A percentile compares a stretch with the other conserved stretches of the same genome.
Evolutionary conservation across 2,329 filamentous ascomycete genomes (phyloP).

Genomic region (Penicillium sclerotigenum): DNA sequence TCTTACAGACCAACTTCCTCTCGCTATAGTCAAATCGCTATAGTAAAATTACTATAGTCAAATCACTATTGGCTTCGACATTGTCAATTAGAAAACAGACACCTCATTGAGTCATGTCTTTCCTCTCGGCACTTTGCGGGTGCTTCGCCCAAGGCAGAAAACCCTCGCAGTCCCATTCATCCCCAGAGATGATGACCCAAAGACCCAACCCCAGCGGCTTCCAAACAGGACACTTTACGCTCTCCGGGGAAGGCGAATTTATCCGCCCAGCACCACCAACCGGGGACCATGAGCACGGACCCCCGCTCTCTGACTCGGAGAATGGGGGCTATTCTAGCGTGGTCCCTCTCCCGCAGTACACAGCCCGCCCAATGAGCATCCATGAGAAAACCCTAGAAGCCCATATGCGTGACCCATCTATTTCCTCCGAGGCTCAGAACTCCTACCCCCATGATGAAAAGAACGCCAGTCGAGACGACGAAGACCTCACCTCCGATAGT

Average conservation of each 20-base stretch:
- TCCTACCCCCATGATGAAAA: slow-evolving; percentile 32
- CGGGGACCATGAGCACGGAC: slow-evolving; percentile 14
- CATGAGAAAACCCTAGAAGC: slow-evolving; percentile 41
- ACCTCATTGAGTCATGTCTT: slow-evolving; percentile 18
- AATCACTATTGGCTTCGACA: neutral
- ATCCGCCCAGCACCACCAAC: slow-evolving; percentile 11
- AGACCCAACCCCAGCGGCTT: slow-evolving; percentile 9
- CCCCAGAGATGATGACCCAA: slow-evolving; percentile 14
- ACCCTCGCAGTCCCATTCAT: neutral
- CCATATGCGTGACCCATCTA: slow-evolving; percentile 31
- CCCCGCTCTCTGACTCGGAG: slow-evolving; percentile 19
- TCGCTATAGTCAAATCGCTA: neutral
- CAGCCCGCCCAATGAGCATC: slow-evolving; percentile 37
- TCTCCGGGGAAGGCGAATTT: slow-evolving; percentile 18
- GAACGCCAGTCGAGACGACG: slow-evolving; percentile 27
- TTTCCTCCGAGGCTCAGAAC: slow-evolving; percentile 24
- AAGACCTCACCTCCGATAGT: slow-evolving; percentile 37
- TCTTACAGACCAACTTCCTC: neutral
- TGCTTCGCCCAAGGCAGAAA: slow-evolving; percentile 20
- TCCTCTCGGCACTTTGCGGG: slow-evolving; percentile 25
- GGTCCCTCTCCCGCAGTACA: slow-evolving; percentile 42
- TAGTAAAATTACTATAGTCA: too few species aligned
- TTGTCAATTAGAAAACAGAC: neutral
- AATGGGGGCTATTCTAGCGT: slow-evolving; percentile 33
- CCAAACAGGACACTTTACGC: slow-evolving; percentile 22